A percentile compares a stretch with the other conserved stretches of the same genome.
Conservation (phyloP, 305 asterid genomes). For the Lippia alba region DNA sequence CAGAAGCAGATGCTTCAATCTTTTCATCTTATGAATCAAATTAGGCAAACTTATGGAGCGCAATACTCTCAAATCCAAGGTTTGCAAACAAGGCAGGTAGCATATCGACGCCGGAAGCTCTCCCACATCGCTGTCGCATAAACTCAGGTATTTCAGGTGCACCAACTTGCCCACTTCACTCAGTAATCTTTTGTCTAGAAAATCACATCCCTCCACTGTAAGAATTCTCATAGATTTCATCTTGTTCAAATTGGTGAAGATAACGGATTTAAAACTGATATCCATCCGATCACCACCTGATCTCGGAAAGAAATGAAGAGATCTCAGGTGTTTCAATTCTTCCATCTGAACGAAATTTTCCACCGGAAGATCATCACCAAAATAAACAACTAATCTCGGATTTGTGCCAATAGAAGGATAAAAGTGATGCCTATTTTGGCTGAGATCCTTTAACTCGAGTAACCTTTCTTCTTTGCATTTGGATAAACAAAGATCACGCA, state of each 20-base stretch:
- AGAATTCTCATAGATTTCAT: neutral
- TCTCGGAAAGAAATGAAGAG: neutral
- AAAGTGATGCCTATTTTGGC: neutral
- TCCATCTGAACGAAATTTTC: neutral
- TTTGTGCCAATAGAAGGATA: neutral
- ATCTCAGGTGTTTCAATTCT: neutral
- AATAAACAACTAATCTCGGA: neutral
- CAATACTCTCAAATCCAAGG: neutral
- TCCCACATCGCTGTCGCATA: neutral
- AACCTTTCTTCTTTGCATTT: constrained; percentile 14
- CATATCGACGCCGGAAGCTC: neutral
- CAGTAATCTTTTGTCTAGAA: neutral
- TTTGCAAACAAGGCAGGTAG: neutral
- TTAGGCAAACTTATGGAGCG: neutral
- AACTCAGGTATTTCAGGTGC: constrained; percentile 2
- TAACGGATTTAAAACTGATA: too few species aligned
- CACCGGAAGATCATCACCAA: neutral
- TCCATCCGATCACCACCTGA: too few species aligned
- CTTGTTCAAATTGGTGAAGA: neutral
- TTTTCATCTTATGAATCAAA: neutral
- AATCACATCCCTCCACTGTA: neutral
- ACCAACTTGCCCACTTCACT: neutral
- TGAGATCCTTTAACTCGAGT: neutral
- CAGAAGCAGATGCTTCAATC: constrained; percentile 30
- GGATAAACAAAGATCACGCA: constrained; percentile 17